Percentiles rank a stretch among this genome's conserved stretches.
Evolutionary conservation across 129 eudicot species (phyloP).

Genomic region (Rutidosis leptorrhynchoides): DNA sequence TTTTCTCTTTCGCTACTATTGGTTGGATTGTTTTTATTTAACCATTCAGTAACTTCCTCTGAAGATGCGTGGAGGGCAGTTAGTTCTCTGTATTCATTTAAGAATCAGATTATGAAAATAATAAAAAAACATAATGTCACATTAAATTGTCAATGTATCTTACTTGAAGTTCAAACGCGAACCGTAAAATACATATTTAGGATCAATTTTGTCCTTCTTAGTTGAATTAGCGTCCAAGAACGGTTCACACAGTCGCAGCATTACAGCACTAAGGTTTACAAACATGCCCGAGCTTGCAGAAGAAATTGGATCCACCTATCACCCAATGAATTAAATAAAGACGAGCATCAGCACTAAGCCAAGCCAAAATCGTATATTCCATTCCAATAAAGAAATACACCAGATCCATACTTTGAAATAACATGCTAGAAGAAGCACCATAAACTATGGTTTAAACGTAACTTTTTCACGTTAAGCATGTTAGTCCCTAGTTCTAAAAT

Average conservation of each 20-base stretch:
- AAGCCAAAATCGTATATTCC: not conserved
- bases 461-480: not conserved
- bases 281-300: constrained; percentile 99
- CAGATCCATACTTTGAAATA: not conserved
- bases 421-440: constrained; percentile 19
- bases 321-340: constrained; percentile 1
- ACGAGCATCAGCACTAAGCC: not conserved
- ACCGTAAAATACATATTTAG: constrained; percentile 65
- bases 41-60: constrained; percentile 82
- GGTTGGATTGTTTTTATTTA: constrained; percentile 34
- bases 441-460: not conserved
- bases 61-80: constrained; percentile 98
- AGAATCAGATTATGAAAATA: not conserved
- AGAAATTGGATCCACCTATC: constrained; percentile 86
- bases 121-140: constrained; percentile 3
- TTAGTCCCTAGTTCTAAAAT: not conserved
- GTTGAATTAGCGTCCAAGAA: constrained; percentile 76
- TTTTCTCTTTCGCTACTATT: constrained; percentile 47
- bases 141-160: constrained; percentile 16
- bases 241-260: constrained; percentile 95
- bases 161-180: constrained; percentile 86
- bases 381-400: not conserved
- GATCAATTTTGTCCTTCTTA: constrained; percentile 87
- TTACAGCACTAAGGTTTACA: constrained; percentile 90
- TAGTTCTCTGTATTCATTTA: constrained; percentile 49